A percentile compares a stretch with the other conserved stretches of the same genome.
Evolutionary conservation across 331 rosid species (phyloP).

Genomic region (Dryas integrifolia): DNA sequence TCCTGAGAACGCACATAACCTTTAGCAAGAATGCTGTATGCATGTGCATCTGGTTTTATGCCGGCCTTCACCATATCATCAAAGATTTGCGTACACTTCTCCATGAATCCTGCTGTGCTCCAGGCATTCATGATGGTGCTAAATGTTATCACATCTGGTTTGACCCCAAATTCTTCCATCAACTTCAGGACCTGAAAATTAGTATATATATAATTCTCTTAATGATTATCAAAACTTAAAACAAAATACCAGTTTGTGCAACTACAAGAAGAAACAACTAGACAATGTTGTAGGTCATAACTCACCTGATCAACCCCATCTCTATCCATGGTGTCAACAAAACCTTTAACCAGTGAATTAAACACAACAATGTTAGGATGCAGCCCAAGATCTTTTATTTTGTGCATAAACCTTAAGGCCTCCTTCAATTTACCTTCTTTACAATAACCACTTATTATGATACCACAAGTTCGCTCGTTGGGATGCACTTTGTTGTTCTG

Average conservation of each 20-base stretch:
- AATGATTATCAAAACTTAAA: background rate
- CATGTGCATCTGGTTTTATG: constrained; percentile 61
- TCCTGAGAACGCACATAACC: constrained; percentile 66
- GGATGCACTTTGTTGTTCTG: constrained; percentile 52
- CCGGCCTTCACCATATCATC: constrained; percentile 66
- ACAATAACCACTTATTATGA: constrained; percentile 59
- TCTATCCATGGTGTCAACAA: constrained; percentile 61
- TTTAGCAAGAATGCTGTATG: constrained; percentile 73
- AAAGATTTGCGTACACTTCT: constrained; percentile 54
- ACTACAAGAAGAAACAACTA: background rate
- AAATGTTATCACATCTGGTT: constrained; percentile 66
- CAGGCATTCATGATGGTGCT: constrained; percentile 77
- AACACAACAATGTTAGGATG: constrained; percentile 49
- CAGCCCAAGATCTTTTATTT: constrained; percentile 56
- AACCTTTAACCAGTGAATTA: constrained; percentile 59
- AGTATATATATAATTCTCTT: constrained; percentile 15
- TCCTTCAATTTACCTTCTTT: constrained; percentile 60
- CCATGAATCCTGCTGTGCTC: constrained; percentile 74
- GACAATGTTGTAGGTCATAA: background rate
- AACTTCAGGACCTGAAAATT: constrained; percentile 54
- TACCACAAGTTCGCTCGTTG: constrained; percentile 52
- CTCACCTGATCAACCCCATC: constrained; percentile 65
- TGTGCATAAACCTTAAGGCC: constrained; percentile 50
- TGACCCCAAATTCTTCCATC: constrained; percentile 60
- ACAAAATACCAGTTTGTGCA: constrained; percentile 5